Evolutionary conservation across 495 filamentous ascomycete species (phyloP), one percentile per base, ranked within the genome.

Genomic region (Neurospora sp.): DNA sequence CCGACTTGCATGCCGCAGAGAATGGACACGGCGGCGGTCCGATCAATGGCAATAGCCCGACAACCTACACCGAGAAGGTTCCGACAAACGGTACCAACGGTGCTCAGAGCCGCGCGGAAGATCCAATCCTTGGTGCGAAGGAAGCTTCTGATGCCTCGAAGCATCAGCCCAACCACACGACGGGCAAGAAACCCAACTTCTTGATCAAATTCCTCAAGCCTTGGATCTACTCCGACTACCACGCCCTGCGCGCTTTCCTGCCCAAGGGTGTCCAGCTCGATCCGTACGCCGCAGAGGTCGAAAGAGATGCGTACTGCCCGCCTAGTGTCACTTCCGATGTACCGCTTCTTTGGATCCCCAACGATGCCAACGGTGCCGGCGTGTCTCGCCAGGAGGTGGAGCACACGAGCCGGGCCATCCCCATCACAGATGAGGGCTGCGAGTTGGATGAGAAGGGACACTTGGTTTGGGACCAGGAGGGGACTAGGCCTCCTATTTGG

Each of bases 341-440:
- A 2, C 92, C 93, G 31, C 81, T 94, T 46, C 84, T 98, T 38
- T 97, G 94, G 94, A 90, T 98, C 72, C 92, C 94, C 7, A 85
- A 86, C 69, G 94, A 98, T 77, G 81, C 85, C 2, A 65, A 65
- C 11, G 53, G 53, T 65, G 83, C 90, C 72, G 94, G 94, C 69
- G 86, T 97, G 48, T 92, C 89, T 53, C 86, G 85, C 80, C 90
- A 94, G 81, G 94, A 97, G 84, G 83, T 94, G 68, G 83, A 83
- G 20, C 91, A 94, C 77, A 92, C 90, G 18, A 82, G 84, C 75
- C 87, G 86, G 73, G 90, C 92, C 48, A 91, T 97, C 68, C 86
- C 88, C 5, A 94, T 93, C 74, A 94, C 91, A 0, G 93, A 98
- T 80, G 91, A 96, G 77, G 93, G 91, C 31, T 92, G 93, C 42